phyloP scores from a whole-genome alignment of 169 alveolate species.

The Plasmodium gaboni region DNA sequence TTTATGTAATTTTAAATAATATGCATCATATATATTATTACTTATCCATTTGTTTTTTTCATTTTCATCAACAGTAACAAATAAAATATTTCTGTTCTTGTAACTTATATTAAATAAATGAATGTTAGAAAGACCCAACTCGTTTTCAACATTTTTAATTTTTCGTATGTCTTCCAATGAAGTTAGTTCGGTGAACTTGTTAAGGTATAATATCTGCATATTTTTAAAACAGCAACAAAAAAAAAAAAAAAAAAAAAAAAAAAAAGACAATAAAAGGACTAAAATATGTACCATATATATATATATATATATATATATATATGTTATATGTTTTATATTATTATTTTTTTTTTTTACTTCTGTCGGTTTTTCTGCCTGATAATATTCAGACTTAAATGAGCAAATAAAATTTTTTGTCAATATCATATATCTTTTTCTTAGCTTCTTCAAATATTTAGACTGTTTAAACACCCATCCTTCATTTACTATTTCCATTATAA shows the following conservation, averaged over 20 bases:
- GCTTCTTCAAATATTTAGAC: slow-evolving; percentile 60
- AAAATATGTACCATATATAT: background rate
- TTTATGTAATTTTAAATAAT: no score
- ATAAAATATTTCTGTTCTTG: slow-evolving; percentile 56
- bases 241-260: no score
- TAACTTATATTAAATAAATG: slow-evolving; percentile 46
- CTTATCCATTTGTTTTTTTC: slow-evolving; percentile 71
- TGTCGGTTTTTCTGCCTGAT: slow-evolving; percentile 72
- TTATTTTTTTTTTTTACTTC: slow-evolving; percentile 34
- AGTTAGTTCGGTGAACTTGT: slow-evolving; percentile 68
- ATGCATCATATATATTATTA: slow-evolving; percentile 9
- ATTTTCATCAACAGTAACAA: slow-evolving; percentile 50
- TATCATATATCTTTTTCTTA: slow-evolving; percentile 59
- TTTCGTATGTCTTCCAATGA: slow-evolving; percentile 60
- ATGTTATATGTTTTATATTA: background rate
- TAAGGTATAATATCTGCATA: slow-evolving; percentile 50
- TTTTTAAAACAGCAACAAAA: slow-evolving; percentile 4
- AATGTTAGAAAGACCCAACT: slow-evolving; percentile 46
- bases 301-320: background rate
- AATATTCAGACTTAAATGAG: slow-evolving; percentile 66
- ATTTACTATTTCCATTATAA: slow-evolving; percentile 59
- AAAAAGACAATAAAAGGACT: background rate
- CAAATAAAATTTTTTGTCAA: slow-evolving; percentile 66
- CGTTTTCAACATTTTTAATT: slow-evolving; percentile 39
- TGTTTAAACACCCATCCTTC: slow-evolving; percentile 73